These are phyloP conservation scores for Neovahlkampfia damariscottae DNA, from an alignment of 78 protist genomes.

Conservation along the genomic window DNA sequence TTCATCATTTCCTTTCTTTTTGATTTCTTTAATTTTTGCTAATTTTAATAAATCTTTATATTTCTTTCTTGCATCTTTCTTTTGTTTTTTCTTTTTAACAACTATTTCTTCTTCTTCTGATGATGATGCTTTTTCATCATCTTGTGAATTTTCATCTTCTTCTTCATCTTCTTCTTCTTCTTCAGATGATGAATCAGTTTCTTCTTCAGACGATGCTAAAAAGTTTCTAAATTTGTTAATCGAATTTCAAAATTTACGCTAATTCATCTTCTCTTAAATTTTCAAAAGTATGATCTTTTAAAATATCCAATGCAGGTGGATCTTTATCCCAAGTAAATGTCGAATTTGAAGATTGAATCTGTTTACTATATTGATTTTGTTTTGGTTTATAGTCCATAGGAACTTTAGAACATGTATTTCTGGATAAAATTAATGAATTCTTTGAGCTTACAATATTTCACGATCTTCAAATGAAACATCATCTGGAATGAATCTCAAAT, in stretches of 20 bases:
- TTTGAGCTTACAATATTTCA: background rate
- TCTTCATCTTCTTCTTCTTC: background rate
- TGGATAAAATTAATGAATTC: background rate
- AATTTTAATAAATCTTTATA: background rate
- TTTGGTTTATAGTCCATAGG: background rate
- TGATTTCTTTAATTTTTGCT: background rate
- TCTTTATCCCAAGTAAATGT: background rate
- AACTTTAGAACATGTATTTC: background rate
- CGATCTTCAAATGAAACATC: background rate
- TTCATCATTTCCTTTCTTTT: background rate
- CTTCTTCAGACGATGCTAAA: background rate
- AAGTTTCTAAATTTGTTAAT: background rate
- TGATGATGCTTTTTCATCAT: background rate
- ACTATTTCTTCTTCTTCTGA: background rate
- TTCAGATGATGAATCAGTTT: conserved; percentile 3
- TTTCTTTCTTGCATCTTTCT: too few species aligned
- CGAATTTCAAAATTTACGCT: too few species aligned
- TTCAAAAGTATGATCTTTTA: background rate
- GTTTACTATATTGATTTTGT: background rate
- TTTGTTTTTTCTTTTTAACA: too few species aligned
- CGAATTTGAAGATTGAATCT: background rate
- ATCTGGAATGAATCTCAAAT: conserved; percentile 1
- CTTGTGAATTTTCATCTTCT: background rate
- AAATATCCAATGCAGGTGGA: too few species aligned
- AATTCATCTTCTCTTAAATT: too few species aligned